A percentile compares a stretch with the other conserved stretches of the same genome.
Evolutionary conservation across 306 rosid species (phyloP).

Genomic region (Purshia tridentata): DNA sequence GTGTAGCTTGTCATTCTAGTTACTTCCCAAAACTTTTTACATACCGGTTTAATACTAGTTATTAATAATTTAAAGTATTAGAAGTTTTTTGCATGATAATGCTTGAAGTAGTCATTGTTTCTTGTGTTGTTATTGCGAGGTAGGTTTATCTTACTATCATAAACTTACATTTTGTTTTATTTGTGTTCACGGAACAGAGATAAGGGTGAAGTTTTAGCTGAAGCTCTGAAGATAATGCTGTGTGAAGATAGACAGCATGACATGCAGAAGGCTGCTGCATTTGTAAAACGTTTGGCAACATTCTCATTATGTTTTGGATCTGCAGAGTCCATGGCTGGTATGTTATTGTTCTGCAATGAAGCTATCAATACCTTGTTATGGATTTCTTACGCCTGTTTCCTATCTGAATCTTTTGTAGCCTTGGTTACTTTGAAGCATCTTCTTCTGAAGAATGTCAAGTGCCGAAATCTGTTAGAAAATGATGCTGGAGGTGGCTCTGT

Average conservation of each 20-base stretch:
- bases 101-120: neutral
- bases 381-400: constrained; percentile 16
- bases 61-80: neutral
- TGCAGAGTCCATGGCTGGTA: constrained; percentile 93
- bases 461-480: constrained; percentile 94
- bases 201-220: constrained; percentile 83
- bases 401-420: constrained; percentile 53
- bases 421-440: constrained; percentile 87
- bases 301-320: constrained; percentile 70
- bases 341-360: constrained; percentile 20
- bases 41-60: neutral
- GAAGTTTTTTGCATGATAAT: neutral
- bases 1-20: neutral
- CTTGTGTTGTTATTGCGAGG: neutral
- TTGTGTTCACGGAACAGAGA: constrained; percentile 55
- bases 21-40: neutral
- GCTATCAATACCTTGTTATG: neutral
- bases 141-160: constrained; percentile 1
- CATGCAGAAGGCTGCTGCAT: constrained; percentile 99
- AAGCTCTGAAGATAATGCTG: constrained; percentile 90
- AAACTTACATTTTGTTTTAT: neutral
- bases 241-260: constrained; percentile 96
- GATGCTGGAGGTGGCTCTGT: constrained; percentile 95
- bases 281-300: constrained; percentile 82
- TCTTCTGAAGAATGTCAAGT: constrained; percentile 83